phyloP scores from a whole-genome alignment of 2,329 filamentous ascomycete genomes.

The Neodidymelliopsis sp. region DNA sequence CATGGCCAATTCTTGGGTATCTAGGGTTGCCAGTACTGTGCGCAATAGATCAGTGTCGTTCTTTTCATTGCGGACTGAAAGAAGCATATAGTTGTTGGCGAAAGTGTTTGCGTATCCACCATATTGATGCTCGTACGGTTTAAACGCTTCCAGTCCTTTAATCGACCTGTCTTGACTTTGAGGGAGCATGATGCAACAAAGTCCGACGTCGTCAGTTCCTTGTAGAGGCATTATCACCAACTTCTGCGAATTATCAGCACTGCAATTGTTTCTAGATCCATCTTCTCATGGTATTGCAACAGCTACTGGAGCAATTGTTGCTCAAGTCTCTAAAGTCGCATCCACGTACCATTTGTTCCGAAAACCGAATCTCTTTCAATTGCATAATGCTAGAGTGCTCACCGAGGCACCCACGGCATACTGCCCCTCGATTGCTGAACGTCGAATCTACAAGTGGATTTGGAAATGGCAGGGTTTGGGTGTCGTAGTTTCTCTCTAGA shows the following conservation, averaged over 20 bases:
- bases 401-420: conserved; percentile 30
- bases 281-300: too few relatives aligned
- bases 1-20: neutral
- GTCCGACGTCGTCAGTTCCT: conserved; percentile 16
- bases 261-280: too few relatives aligned
- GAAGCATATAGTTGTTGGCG: conserved; percentile 22
- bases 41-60: neutral
- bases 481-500: conserved; percentile 4
- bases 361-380: conserved; percentile 23
- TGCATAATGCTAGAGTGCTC: conserved; percentile 18
- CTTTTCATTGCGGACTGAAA: conserved; percentile 23
- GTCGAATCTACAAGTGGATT: neutral
- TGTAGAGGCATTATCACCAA: conserved; percentile 28
- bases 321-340: too few relatives aligned
- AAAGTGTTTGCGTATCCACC: conserved; percentile 7
- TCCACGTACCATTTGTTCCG: neutral
- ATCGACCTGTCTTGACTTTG: conserved; percentile 24
- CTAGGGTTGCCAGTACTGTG: neutral
- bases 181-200: conserved; percentile 31
- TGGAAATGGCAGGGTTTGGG: neutral
- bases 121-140: conserved; percentile 22
- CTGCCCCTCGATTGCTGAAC: conserved; percentile 18
- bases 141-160: conserved; percentile 19
- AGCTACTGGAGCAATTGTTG: too few relatives aligned
- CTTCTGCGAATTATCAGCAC: conserved; percentile 21